Evolutionary conservation across 441 rosid genomes (phyloP).

Genomic region (Pelargonium cotyledonis): DNA sequence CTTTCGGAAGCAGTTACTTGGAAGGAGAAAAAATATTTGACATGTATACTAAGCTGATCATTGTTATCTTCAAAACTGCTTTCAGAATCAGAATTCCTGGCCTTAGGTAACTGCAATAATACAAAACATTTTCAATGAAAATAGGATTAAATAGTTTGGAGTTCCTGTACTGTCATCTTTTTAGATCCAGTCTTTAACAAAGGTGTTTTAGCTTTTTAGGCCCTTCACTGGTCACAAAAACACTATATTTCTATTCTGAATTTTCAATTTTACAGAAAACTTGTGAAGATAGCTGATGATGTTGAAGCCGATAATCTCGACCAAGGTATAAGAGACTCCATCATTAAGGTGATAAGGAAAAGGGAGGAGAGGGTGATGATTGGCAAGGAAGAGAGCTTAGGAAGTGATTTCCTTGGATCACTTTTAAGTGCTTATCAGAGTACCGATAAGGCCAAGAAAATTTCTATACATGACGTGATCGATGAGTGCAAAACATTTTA

Average conservation of each 20-base stretch:
- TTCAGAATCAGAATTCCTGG: slow-evolving; percentile 16
- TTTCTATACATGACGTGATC: slow-evolving; percentile 28
- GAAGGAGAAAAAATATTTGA: slow-evolving; percentile 20
- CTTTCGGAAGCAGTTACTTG: slow-evolving; percentile 6
- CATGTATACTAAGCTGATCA: slow-evolving; percentile 9
- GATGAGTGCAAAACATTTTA: slow-evolving; percentile 49
- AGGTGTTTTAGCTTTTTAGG: no score
- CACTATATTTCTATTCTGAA: neutral
- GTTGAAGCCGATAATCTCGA: slow-evolving; percentile 19
- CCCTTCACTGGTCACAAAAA: no score
- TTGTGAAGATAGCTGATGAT: slow-evolving; percentile 19
- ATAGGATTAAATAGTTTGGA: no score
- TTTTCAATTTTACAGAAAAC: slow-evolving; percentile 5
- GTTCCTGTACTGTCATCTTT: no score
- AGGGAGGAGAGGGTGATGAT: slow-evolving; percentile 19
- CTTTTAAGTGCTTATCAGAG: neutral
- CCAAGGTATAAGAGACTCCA: slow-evolving; percentile 10
- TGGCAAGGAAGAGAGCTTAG: slow-evolving; percentile 17
- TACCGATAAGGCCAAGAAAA: slow-evolving; percentile 5
- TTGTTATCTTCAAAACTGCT: neutral
- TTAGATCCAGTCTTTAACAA: no score
- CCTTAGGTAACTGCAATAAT: slow-evolving; percentile 10
- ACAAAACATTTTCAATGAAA: no score
- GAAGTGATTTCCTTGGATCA: slow-evolving; percentile 11
- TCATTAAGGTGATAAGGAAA: slow-evolving; percentile 17